These are phyloP conservation scores for Phoma sp. DNA, from an alignment of 2,329 filamentous ascomycete species.

Conservation along the genomic window DNA sequence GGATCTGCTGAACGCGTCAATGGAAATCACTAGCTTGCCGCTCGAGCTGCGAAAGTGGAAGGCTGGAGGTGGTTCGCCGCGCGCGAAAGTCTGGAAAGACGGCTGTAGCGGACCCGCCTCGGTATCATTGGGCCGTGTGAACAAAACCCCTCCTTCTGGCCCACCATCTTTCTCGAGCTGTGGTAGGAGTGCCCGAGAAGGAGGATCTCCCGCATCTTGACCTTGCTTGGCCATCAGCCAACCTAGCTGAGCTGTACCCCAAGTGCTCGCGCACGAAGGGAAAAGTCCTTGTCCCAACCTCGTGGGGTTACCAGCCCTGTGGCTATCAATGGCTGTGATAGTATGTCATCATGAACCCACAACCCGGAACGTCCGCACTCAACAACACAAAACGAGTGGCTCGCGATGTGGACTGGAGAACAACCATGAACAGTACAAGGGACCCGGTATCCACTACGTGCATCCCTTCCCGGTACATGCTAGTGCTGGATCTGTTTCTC, in stretches of 20 bases:
- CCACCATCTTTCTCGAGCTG: constrained; percentile 22
- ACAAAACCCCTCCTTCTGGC: constrained; percentile 34
- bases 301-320: not conserved
- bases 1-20: constrained; percentile 42
- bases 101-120: constrained; percentile 17
- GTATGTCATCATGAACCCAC: not conserved
- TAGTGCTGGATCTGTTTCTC: constrained; percentile 10
- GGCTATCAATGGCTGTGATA: not conserved
- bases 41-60: constrained; percentile 29
- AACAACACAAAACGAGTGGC: constrained; percentile 5
- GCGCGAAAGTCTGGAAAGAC: constrained; percentile 11
- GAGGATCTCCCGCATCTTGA: constrained; percentile 28
- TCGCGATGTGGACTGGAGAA: not conserved
- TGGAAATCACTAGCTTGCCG: constrained; percentile 31
- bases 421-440: constrained; percentile 1
- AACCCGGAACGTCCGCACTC: constrained; percentile 1
- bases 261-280: constrained; percentile 6
- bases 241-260: constrained; percentile 4
- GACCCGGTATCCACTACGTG: constrained; percentile 2
- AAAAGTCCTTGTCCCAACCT: constrained; percentile 13
- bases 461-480: constrained; percentile 5
- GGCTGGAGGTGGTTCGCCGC: constrained; percentile 30
- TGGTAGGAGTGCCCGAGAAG: constrained; percentile 14
- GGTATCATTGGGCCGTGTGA: constrained; percentile 30
- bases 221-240: constrained; percentile 25